Base-by-base conservation (phyloP, 2,329 filamentous ascomycete species). In the Thelonectria discophora region DNA sequence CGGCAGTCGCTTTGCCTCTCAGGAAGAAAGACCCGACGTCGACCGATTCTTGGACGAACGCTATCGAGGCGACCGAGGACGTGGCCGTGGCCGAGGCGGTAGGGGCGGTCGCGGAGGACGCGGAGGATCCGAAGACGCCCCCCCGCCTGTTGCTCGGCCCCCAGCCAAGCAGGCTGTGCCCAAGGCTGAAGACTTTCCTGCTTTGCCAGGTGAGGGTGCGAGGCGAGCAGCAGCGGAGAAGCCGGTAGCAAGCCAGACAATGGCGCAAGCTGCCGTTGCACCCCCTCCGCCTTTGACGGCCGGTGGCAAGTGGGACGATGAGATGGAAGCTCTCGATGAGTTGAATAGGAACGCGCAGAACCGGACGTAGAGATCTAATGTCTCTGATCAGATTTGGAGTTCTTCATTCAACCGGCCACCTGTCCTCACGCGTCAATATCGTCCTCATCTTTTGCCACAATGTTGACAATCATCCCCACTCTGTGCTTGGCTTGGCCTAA, bases 261-360 rank as follows among this genome's bases (percentile, higher is more conserved):
- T 73, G 3, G 75, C 75, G 1, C 73, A 77, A 1, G 67, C 69
- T 2, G 68, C 70, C 21, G 68, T 68, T 11, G 64, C 66, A 7
- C 68, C 69, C 10, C 65, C 72, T 1, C 69, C 69, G 12, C 69
- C 71, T 1, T 49, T 75, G 46, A 69, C 74, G 4, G 60, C 59
- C 1, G 73, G 81, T 9, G 80, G 76, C 11, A 77, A 82, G 56
- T 87, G 85, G 85, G 85, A 83, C 52, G 85, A 88, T 37, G 85
- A 88, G 74, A 84, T 87, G 79, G 83, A 83, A 50, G 82, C 78
- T 5, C 74, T 82, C 12, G 82, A 85, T 24, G 79, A 76, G 32
- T 57, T 63, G n/a, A 74, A 72, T 46, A 67, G 72, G 55, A 66
- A 47, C 24, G 51, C 69, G 59, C 59, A 64, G 72, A 56, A 27